Conservation (phyloP, 2,329 filamentous ascomycete species). For the Zymoseptoria crescenta region DNA sequence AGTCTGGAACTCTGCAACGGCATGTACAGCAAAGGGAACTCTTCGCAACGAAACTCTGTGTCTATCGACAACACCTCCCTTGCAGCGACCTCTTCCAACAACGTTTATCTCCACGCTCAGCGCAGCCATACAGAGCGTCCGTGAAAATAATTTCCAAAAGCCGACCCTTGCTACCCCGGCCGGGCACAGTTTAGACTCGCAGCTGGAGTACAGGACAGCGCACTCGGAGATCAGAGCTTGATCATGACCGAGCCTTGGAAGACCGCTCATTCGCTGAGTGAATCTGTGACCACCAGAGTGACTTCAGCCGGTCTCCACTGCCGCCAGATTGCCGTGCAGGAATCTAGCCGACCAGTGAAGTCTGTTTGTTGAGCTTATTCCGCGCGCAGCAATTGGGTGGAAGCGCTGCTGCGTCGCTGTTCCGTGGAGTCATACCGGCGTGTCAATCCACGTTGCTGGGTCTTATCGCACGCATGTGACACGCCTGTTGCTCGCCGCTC, state of each 20-base stretch:
- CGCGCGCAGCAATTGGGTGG: constrained; percentile 9
- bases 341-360: constrained; percentile 1
- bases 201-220: constrained; percentile 6
- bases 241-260: background rate
- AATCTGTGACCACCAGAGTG: constrained; percentile 11
- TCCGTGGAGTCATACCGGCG: constrained; percentile 17
- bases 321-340: constrained; percentile 19
- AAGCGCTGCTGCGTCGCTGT: background rate
- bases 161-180: constrained; percentile 10
- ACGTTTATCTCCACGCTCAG: constrained; percentile 6
- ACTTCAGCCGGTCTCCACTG: constrained; percentile 13
- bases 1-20: background rate
- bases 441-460: constrained; percentile 13
- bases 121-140: constrained; percentile 10
- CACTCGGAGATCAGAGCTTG: background rate
- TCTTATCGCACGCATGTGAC: constrained; percentile 15
- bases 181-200: constrained; percentile 12
- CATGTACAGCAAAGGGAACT: background rate
- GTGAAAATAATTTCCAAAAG: constrained; percentile 10
- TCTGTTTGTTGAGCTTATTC: constrained; percentile 9
- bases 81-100: background rate
- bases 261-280: constrained; percentile 11
- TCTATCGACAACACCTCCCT: background rate
- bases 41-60: background rate
- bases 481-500: background rate